These are phyloP conservation scores for Metschnikowia baotianmanensis DNA, from an alignment of 805 yeast species.

Conservation along the genomic window DNA sequence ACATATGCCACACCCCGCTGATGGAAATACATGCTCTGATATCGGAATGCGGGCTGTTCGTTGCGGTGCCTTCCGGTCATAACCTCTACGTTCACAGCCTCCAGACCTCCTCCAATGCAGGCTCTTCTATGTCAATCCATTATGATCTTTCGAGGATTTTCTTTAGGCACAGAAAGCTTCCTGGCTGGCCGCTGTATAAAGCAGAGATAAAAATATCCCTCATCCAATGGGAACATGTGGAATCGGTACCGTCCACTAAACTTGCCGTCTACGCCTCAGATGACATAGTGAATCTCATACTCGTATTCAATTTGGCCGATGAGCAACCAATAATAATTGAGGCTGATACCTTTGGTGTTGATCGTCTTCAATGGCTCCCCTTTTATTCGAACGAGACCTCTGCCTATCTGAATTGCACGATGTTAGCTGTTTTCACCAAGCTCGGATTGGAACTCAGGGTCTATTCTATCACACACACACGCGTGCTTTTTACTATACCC, in stretches of 20 bases:
- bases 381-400: slow-evolving; percentile 20
- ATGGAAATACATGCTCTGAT: slow-evolving; percentile 6
- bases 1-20: not conserved
- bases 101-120: not conserved
- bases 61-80: slow-evolving; percentile 16
- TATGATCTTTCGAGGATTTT: slow-evolving; percentile 8
- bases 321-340: slow-evolving; percentile 32
- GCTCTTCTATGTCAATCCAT: slow-evolving; percentile 1
- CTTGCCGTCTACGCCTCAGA: slow-evolving; percentile 27
- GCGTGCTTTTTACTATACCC: slow-evolving; percentile 29
- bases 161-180: not conserved
- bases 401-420: slow-evolving; percentile 33
- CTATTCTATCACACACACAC: slow-evolving; percentile 38
- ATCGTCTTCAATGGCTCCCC: slow-evolving; percentile 35
- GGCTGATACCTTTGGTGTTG: slow-evolving; percentile 30
- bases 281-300: slow-evolving; percentile 18
- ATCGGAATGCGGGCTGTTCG: slow-evolving; percentile 22
- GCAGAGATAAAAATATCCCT: not conserved
- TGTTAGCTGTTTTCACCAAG: slow-evolving; percentile 31
- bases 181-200: not conserved
- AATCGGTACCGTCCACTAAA: slow-evolving; percentile 21
- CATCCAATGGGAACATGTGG: slow-evolving; percentile 6
- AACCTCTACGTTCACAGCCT: slow-evolving; percentile 10
- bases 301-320: slow-evolving; percentile 25
- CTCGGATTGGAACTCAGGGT: slow-evolving; percentile 28